Percentiles rank a stretch among this genome's conserved stretches.
Evolutionary conservation across 306 rosid genomes (phyloP).

Genomic region (Clitoria ternatea): DNA sequence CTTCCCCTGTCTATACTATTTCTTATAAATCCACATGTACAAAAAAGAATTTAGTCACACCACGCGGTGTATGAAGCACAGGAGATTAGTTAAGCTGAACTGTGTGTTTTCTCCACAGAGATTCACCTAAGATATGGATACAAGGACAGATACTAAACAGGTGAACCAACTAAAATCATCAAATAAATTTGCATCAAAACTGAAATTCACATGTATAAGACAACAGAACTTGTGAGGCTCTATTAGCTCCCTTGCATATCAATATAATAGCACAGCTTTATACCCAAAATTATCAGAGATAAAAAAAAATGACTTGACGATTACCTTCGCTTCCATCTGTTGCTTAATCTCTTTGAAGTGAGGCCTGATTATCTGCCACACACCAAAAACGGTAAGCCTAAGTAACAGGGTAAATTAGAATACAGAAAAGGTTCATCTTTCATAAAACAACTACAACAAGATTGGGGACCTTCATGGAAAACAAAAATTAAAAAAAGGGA

Average conservation of each 20-base stretch:
- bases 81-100: neutral
- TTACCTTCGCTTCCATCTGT: conserved; percentile 61
- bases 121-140: neutral
- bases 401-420: conserved; percentile 4
- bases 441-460: neutral
- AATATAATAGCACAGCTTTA: neutral
- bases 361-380: conserved; percentile 69
- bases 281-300: no score
- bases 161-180: neutral
- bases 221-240: neutral
- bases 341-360: conserved; percentile 56
- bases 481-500: neutral
- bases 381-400: conserved; percentile 7
- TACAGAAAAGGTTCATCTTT: neutral
- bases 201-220: neutral
- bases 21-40: neutral
- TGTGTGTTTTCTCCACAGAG: conserved; percentile 6
- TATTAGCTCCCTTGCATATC: neutral
- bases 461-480: neutral
- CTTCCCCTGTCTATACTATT: neutral
- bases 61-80: neutral
- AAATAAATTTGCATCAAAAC: neutral
- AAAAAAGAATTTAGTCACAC: neutral
- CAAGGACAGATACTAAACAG: neutral
- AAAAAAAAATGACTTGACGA: conserved; percentile 10